Percentiles rank a stretch among this genome's conserved stretches.
phyloP scores from a whole-genome alignment of 768 basidiomycete genomes.

The Hygrophorus pudorinus region DNA sequence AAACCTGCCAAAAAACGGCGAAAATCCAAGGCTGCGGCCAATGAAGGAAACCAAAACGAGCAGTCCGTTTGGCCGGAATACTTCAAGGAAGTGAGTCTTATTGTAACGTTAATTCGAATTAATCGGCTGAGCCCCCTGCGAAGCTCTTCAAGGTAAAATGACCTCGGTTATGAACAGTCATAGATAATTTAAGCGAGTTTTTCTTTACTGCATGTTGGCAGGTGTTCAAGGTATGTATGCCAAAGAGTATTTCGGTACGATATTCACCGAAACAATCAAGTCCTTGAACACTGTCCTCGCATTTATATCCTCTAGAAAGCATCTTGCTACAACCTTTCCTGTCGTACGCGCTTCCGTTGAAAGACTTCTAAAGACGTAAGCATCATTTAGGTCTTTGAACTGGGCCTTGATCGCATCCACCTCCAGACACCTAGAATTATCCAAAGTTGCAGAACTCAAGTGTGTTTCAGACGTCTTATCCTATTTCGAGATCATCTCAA shows the following conservation, averaged over 20 bases:
- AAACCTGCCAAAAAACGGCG: not conserved
- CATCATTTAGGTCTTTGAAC: not conserved
- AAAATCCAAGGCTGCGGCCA: not conserved
- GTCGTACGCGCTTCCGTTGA: constrained; percentile 74
- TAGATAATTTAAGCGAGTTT: not conserved
- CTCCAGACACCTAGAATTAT: constrained; percentile 66
- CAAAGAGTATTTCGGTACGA: not conserved
- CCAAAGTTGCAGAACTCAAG: constrained; percentile 78
- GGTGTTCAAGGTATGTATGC: constrained; percentile 25
- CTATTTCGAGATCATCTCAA: not conserved
- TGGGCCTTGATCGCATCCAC: constrained; percentile 1
- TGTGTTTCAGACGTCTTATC: constrained; percentile 20
- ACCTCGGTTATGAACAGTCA: not conserved
- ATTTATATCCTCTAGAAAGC: constrained; percentile 74
- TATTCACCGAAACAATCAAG: constrained; percentile 24
- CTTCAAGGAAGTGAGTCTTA: constrained; percentile 42
- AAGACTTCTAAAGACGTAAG: constrained; percentile 60
- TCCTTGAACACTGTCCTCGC: constrained; percentile 85
- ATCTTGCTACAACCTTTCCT: constrained; percentile 71
- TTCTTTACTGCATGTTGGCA: constrained; percentile 1
- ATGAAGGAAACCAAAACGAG: not conserved
- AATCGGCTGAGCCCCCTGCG: not conserved
- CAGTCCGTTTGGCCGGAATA: constrained; percentile 46
- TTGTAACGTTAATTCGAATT: not conserved
- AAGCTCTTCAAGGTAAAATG: constrained; percentile 54